Base-by-base conservation (phyloP, 306 rosid species). In the Sphenostylis stenocarpa region DNA sequence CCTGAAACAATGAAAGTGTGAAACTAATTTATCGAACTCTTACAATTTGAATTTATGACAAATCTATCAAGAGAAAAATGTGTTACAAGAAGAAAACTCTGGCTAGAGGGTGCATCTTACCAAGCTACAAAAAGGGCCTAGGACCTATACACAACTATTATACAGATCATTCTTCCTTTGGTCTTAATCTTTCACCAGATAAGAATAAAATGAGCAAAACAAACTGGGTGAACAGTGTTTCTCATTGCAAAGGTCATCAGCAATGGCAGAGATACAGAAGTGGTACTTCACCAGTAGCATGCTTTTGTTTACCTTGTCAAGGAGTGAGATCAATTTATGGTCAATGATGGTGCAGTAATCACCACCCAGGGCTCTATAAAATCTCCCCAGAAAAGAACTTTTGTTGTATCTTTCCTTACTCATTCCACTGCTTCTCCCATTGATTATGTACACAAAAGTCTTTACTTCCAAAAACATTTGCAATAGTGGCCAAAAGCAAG, bases 91-190 rank as follows among this genome's bases (percentile, higher is more conserved):
- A 74, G 64, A 81, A 80, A 76, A 67, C 75, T 75, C 83, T 66
- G 73, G 71, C 85, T 61, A 70, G 71, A 72, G 19, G 72, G 65
- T 68, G 81, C 80, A 72, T 73, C 84, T 62, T 84, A 79, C 78
- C 85, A 76, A 9, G 65, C 87, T 83, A 84, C 96, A 84, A 88
- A 82, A 75, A 19, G 73, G 77, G 75, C 86, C 85, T 83, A 81
- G 47, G 53, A 75, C 49, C 84, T 86, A 83, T 70, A 61, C 48
- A 66, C 13, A 64, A 72, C 72, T 75, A 55, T 82, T 85, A 78
- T 63, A 82, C 87, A 82, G 41, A 66, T 78, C 47, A 26, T 66
- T 76, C 63, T 55, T 75, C 44, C 74, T 34, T 47, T 64, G 61
- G 41, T 83, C 49, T n/a, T 62, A 48, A 67, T 73, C 64, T 66